These are phyloP conservation scores for Medicago lupulina DNA, from an alignment of 306 rosid species.

Conservation along the genomic window DNA sequence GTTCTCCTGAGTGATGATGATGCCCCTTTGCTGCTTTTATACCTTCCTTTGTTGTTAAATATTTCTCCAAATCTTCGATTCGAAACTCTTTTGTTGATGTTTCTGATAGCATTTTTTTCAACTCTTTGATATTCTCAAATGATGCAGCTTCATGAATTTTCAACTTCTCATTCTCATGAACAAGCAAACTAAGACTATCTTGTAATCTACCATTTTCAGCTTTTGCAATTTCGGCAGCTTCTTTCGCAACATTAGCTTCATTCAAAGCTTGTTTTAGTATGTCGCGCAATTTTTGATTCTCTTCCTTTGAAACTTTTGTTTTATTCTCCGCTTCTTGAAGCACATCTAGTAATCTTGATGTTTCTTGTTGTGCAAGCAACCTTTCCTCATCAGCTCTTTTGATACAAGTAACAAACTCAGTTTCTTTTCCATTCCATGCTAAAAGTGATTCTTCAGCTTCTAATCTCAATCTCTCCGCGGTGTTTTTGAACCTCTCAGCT, in stretches of 20 bases:
- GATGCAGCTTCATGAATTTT: constrained; percentile 70
- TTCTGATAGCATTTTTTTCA: constrained; percentile 67
- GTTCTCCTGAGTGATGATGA: neutral
- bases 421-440: constrained; percentile 83
- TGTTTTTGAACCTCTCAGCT: constrained; percentile 63
- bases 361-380: constrained; percentile 54
- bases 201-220: constrained; percentile 70
- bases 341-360: constrained; percentile 41
- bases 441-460: constrained; percentile 83
- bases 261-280: constrained; percentile 88
- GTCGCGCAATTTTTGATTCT: constrained; percentile 75
- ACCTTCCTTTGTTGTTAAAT: constrained; percentile 35
- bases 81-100: constrained; percentile 49
- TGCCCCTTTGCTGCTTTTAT: constrained; percentile 40
- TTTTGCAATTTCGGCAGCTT: constrained; percentile 75
- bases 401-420: constrained; percentile 73
- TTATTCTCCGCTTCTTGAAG: constrained; percentile 52
- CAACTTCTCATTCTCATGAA: constrained; percentile 64
- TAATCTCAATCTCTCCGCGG: constrained; percentile 67
- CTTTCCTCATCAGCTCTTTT: constrained; percentile 76
- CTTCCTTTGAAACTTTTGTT: constrained; percentile 62
- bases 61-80: constrained; percentile 49
- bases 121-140: constrained; percentile 64
- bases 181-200: constrained; percentile 56
- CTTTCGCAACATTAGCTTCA: constrained; percentile 84